phyloP scores from a whole-genome alignment of 306 rosid genomes.

The Crotalaria pallida region DNA sequence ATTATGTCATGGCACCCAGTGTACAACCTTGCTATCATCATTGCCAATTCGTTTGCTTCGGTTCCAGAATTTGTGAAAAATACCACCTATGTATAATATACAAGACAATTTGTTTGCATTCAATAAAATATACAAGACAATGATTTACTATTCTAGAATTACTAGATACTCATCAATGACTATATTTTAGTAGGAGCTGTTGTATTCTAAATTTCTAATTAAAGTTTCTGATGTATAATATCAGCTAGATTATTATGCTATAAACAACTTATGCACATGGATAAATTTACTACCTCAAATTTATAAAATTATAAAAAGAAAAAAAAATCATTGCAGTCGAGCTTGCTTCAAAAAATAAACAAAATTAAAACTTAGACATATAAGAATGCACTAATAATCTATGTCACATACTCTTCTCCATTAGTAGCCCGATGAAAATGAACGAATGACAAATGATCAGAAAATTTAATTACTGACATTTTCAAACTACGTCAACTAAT shows the following conservation, averaged over 20 bases:
- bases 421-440: background rate
- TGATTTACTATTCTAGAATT: no score
- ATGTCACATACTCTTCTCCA: background rate
- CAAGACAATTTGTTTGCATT: no score
- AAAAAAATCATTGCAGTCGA: no score
- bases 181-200: no score
- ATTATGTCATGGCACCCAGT: constrained; percentile 82
- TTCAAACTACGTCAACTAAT: no score
- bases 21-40: constrained; percentile 67
- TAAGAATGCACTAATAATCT: background rate
- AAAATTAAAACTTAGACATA: no score
- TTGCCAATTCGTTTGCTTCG: constrained; percentile 92
- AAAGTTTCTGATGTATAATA: background rate
- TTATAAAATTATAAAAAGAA: no score
- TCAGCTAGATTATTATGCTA: background rate
- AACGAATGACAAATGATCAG: no score
- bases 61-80: constrained; percentile 97
- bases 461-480: no score
- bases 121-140: background rate
- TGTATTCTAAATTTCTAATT: background rate
- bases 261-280: no score
- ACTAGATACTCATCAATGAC: background rate
- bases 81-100: constrained; percentile 51
- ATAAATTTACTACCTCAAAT: no score
- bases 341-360: background rate